Evolutionary conservation across 208 protist genomes (phyloP).

Genomic region (Crithidia sp.): DNA sequence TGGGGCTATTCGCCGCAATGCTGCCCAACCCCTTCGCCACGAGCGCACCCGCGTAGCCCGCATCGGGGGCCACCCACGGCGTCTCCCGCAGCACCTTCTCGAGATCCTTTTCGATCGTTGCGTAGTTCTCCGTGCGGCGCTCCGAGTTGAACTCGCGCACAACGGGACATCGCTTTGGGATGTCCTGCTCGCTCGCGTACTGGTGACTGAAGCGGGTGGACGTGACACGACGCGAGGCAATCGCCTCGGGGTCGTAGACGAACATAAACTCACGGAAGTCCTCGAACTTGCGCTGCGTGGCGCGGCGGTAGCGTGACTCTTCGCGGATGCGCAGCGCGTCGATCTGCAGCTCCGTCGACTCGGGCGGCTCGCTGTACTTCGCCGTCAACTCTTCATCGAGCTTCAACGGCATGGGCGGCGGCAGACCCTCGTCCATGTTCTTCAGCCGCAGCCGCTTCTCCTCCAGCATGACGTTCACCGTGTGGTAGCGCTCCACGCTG

Average conservation of each 20-base stretch:
- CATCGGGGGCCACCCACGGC: constrained; percentile 57
- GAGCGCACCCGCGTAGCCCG: constrained; percentile 54
- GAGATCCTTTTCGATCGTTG: constrained; percentile 46
- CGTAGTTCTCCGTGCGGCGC: constrained; percentile 40
- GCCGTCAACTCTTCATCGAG: constrained; percentile 45
- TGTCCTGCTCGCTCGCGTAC: constrained; percentile 67
- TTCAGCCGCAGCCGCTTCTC: constrained; percentile 49
- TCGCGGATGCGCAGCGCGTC: constrained; percentile 56
- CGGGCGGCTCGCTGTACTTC: constrained; percentile 47
- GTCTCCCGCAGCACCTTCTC: constrained; percentile 36
- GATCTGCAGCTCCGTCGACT: constrained; percentile 41
- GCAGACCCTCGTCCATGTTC: constrained; percentile 76
- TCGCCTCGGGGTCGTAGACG: constrained; percentile 71
- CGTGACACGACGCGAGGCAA: constrained; percentile 55
- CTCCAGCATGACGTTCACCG: constrained; percentile 48
- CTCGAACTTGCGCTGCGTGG: constrained; percentile 74
- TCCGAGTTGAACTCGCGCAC: constrained; percentile 73
- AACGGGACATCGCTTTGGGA: constrained; percentile 64
- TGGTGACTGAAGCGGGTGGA: constrained; percentile 66
- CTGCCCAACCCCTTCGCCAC: constrained; percentile 60
- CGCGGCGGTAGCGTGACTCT: constrained; percentile 60
- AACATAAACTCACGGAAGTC: constrained; percentile 86
- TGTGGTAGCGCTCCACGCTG: constrained; percentile 60
- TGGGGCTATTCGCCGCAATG: constrained; percentile 66
- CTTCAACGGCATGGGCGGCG: constrained; percentile 68